Conservation (phyloP, 805 yeast species). For the Metschnikowia peoriensis region DNA sequence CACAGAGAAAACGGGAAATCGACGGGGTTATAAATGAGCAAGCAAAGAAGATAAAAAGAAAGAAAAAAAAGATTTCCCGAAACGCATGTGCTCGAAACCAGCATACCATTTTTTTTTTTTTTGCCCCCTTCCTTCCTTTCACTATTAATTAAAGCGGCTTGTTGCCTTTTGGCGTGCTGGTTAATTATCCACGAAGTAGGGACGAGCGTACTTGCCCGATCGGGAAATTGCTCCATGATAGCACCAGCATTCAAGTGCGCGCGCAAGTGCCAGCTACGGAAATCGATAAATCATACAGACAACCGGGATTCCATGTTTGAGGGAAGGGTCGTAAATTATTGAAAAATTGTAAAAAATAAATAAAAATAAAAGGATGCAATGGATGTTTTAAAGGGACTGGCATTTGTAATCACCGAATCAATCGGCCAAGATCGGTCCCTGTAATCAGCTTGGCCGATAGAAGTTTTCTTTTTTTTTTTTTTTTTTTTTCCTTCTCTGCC, state of each 20-base stretch:
- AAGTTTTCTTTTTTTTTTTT: too few species aligned
- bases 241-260: background rate
- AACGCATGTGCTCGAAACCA: background rate
- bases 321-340: background rate
- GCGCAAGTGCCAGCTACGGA: background rate
- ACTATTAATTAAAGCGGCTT: too few species aligned
- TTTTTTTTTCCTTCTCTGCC: background rate
- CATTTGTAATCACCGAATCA: background rate
- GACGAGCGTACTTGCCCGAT: constrained; percentile 1
- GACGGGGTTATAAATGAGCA: too few species aligned
- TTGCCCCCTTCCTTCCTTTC: background rate
- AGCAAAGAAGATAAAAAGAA: too few species aligned
- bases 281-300: too few species aligned
- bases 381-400: background rate
- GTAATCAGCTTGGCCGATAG: background rate
- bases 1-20: too few species aligned
- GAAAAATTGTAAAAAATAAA: background rate
- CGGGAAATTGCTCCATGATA: background rate
- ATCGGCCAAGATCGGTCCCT: background rate
- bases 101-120: background rate
- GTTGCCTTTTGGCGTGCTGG: background rate
- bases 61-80: too few species aligned
- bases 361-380: too few species aligned
- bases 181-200: background rate
- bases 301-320: background rate